Conservation (phyloP, 805 yeast genomes). For the Lachancea kluyveri region DNA sequence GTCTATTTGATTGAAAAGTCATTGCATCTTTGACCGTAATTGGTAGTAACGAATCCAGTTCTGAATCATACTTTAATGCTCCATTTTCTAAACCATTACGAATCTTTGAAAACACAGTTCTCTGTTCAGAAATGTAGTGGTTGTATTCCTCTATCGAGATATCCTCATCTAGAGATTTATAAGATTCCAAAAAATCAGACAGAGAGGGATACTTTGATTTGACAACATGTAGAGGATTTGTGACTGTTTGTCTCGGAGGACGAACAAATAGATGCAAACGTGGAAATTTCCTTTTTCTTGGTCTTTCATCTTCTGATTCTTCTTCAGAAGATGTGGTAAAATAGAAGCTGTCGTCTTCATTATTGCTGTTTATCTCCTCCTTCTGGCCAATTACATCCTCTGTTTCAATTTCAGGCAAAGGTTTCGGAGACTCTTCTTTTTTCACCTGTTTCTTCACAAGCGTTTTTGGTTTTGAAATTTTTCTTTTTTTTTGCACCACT, state of each 20-base stretch:
- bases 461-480: background rate
- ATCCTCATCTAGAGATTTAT: constrained; percentile 56
- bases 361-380: constrained; percentile 2
- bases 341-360: constrained; percentile 18
- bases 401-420: too few species aligned
- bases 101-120: constrained; percentile 36
- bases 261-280: constrained; percentile 30
- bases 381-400: background rate
- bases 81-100: constrained; percentile 41
- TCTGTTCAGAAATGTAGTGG: constrained; percentile 49
- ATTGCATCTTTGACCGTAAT: constrained; percentile 39
- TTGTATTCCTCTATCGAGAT: constrained; percentile 55
- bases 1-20: constrained; percentile 32
- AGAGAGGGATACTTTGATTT: constrained; percentile 39
- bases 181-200: constrained; percentile 46
- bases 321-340: constrained; percentile 30
- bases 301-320: constrained; percentile 17
- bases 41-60: constrained; percentile 34
- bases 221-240: constrained; percentile 55
- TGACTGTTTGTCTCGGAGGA: constrained; percentile 42
- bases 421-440: too few species aligned
- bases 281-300: constrained; percentile 18
- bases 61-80: constrained; percentile 39
- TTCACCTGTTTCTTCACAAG: background rate
- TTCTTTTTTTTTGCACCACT: constrained; percentile 3